phyloP scores from a whole-genome alignment of 2,329 filamentous ascomycete species.

The Arthrobotrys pseudoclavata region DNA sequence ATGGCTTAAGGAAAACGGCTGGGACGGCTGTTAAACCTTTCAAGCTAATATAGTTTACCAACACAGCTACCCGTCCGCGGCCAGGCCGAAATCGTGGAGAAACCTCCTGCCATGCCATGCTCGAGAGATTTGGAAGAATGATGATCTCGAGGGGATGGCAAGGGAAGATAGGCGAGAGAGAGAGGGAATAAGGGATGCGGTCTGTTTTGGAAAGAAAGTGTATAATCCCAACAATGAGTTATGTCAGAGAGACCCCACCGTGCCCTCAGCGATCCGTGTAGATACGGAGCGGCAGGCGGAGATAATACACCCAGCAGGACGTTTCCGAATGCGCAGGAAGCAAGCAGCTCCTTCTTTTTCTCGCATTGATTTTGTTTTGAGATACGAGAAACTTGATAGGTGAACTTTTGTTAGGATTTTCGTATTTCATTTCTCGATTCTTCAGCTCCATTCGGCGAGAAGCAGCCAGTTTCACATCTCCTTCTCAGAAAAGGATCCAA shows the following conservation, averaged over 20 bases:
- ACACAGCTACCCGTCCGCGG: conserved; percentile 2
- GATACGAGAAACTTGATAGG: background rate
- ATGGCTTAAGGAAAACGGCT: conserved; percentile 5
- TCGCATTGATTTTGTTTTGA: background rate
- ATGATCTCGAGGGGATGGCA: conserved; percentile 1
- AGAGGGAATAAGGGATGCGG: conserved; percentile 31
- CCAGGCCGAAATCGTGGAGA: conserved; percentile 41
- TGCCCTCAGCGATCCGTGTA: conserved; percentile 35
- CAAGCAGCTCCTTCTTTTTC: background rate
- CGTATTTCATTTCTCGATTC: conserved; percentile 1
- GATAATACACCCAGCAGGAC: conserved; percentile 27
- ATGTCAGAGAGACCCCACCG: conserved; percentile 16
- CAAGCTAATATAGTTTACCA: too few species aligned
- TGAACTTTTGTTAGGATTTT: background rate
- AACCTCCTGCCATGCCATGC: background rate
- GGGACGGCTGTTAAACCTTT: background rate
- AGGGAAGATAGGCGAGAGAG: conserved; percentile 4
- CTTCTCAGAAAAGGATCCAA: background rate
- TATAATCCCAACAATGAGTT: conserved; percentile 10
- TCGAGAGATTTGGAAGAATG: conserved; percentile 7
- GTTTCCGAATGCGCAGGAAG: conserved; percentile 3
- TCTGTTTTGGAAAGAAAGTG: conserved; percentile 22
- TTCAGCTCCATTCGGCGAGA: conserved; percentile 1
- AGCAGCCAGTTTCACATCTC: conserved; percentile 21
- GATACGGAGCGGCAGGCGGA: conserved; percentile 39